These are phyloP conservation scores for Plasmodium cynomolgi DNA, from an alignment of 169 alveolate species.

Conservation along the genomic window DNA sequence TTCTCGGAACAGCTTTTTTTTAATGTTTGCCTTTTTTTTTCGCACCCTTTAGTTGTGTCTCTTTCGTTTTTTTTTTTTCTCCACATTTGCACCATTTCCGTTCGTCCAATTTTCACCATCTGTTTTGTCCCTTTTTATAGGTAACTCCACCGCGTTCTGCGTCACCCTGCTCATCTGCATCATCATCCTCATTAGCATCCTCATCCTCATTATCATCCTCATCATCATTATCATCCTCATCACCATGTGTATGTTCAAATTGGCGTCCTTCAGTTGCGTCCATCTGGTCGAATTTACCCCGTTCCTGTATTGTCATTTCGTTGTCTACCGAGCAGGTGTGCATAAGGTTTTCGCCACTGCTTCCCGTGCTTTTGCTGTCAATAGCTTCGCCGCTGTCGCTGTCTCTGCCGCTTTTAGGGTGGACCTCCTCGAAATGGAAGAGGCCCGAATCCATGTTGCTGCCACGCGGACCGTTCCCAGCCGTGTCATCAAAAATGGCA, in stretches of 20 bases:
- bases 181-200: neutral
- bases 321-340: neutral
- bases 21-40: neutral
- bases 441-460: neutral
- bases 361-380: neutral
- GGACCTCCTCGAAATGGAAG: neutral
- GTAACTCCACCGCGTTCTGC: neutral
- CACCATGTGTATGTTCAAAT: neutral
- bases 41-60: neutral
- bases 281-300: neutral
- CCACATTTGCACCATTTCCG: neutral
- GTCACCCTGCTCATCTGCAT: too few relatives aligned
- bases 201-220: neutral
- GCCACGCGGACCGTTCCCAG: neutral
- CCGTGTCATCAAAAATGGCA: neutral
- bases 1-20: too few relatives aligned
- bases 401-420: neutral
- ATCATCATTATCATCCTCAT: neutral
- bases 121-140: neutral
- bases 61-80: neutral
- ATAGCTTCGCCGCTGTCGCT: neutral
- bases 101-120: neutral
- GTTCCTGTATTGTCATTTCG: neutral
- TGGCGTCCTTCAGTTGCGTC: neutral
- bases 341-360: neutral